Conservation (phyloP, 176 grass and related monocot genomes). For the Elymus sibiricus region DNA sequence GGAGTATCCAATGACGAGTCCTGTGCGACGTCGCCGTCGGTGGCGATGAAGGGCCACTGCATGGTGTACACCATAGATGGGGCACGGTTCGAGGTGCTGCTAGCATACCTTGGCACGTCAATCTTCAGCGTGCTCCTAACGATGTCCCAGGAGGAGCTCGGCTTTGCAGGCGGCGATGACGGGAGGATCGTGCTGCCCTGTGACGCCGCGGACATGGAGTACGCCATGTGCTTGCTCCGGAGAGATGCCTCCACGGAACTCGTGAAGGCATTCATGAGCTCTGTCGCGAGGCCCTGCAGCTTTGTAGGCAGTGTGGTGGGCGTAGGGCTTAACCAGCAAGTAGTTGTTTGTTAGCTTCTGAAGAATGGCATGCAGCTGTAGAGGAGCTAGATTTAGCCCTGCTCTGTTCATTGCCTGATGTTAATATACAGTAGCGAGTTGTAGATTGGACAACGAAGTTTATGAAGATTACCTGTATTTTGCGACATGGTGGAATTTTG, state of each 20-base stretch:
- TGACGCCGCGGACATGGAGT: conserved; percentile 36
- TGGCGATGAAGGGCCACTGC: conserved; percentile 47
- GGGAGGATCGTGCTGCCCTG: conserved; percentile 46
- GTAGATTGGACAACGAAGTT: neutral
- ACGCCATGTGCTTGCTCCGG: conserved; percentile 34
- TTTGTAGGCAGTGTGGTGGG: neutral
- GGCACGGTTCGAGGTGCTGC: conserved; percentile 46
- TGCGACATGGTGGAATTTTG: too few species aligned
- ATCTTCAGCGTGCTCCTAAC: conserved; percentile 45
- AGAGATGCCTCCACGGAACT: conserved; percentile 35
- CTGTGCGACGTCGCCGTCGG: neutral
- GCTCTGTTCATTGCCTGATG: neutral
- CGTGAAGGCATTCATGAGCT: conserved; percentile 33
- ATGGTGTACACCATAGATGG: conserved; percentile 41
- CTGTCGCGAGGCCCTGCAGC: conserved; percentile 22
- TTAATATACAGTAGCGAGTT: neutral
- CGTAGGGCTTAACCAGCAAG: neutral
- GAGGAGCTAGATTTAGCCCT: neutral
- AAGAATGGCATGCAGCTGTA: neutral
- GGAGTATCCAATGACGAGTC: neutral
- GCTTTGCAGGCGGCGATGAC: conserved; percentile 15
- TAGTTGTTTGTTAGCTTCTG: conserved; percentile 22
- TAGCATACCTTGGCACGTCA: conserved; percentile 25
- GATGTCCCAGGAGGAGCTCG: conserved; percentile 54
- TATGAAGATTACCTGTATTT: too few species aligned